Conservation (phyloP, 2,329 filamentous ascomycete genomes). For the Alternaria hordeiaustralica region DNA sequence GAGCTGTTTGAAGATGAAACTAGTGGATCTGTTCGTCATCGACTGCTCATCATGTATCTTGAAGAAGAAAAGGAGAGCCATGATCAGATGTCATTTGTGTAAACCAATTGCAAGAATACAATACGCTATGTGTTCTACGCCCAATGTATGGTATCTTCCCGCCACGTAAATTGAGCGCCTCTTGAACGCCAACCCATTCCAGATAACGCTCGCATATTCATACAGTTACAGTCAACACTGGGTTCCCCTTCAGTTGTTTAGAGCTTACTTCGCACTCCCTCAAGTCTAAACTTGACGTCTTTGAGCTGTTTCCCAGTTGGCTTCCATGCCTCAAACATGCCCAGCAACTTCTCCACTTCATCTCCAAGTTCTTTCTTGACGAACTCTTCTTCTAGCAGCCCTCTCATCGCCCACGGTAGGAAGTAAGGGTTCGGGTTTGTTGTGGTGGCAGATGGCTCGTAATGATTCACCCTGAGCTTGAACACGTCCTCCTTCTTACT, state of each 20-base stretch:
- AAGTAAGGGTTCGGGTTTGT: constrained; percentile 79
- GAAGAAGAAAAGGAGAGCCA: too few species aligned
- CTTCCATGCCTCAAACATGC: constrained; percentile 92
- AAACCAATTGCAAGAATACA: not conserved
- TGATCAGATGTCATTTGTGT: not conserved
- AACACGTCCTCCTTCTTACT: constrained; percentile 25
- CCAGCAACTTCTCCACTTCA: constrained; percentile 81
- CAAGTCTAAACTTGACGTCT: constrained; percentile 93
- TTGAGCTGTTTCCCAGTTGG: constrained; percentile 88
- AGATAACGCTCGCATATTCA: not conserved
- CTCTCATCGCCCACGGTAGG: constrained; percentile 94
- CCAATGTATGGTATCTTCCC: not conserved
- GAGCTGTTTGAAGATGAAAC: too few species aligned
- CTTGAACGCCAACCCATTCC: not conserved
- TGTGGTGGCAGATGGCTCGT: constrained; percentile 32
- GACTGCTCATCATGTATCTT: too few species aligned
- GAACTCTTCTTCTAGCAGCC: constrained; percentile 87
- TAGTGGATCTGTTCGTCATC: not conserved
- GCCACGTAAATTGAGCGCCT: not conserved
- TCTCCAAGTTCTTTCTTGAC: constrained; percentile 79
- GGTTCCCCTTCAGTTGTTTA: constrained; percentile 32
- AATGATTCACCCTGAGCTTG: constrained; percentile 42
- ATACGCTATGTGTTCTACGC: not conserved
- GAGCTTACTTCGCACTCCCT: constrained; percentile 87
- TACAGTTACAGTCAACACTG: not conserved